Conservation (phyloP, 2,329 filamentous ascomycete genomes). For the Botrytis paeoniae region DNA sequence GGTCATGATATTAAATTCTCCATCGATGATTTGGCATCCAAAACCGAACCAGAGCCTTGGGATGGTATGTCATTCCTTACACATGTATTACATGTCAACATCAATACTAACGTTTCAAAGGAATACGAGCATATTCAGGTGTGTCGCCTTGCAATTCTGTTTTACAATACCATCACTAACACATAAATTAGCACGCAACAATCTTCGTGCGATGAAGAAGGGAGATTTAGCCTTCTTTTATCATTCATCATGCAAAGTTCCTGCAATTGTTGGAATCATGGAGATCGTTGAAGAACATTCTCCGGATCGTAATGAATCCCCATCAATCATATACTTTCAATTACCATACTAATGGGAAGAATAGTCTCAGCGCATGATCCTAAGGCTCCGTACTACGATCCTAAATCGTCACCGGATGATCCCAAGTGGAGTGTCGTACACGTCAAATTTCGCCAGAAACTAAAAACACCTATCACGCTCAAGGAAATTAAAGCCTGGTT, state of each 20-base stretch:
- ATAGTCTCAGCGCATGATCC: constrained; percentile 61
- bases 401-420: constrained; percentile 64
- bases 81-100: not conserved
- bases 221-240: constrained; percentile 97
- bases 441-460: constrained; percentile 82
- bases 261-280: constrained; percentile 84
- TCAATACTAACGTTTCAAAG: constrained; percentile 34
- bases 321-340: not conserved
- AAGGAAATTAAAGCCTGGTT: constrained; percentile 67
- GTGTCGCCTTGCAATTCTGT: constrained; percentile 22
- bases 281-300: constrained; percentile 83
- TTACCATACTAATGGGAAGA: not conserved
- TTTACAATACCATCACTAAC: constrained; percentile 16
- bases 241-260: constrained; percentile 87
- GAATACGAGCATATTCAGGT: constrained; percentile 51
- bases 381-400: constrained; percentile 77
- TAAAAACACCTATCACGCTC: constrained; percentile 66
- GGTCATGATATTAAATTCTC: constrained; percentile 89
- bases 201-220: constrained; percentile 85
- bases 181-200: constrained; percentile 67
- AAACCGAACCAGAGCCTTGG: constrained; percentile 80
- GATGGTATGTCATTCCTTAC: constrained; percentile 59
- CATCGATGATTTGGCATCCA: constrained; percentile 80
- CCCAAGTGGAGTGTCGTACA: constrained; percentile 88
- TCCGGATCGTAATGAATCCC: constrained; percentile 59